These are phyloP conservation scores for Eucalyptus paniculata DNA, from an alignment of 345 rosid species.

Conservation along the genomic window DNA sequence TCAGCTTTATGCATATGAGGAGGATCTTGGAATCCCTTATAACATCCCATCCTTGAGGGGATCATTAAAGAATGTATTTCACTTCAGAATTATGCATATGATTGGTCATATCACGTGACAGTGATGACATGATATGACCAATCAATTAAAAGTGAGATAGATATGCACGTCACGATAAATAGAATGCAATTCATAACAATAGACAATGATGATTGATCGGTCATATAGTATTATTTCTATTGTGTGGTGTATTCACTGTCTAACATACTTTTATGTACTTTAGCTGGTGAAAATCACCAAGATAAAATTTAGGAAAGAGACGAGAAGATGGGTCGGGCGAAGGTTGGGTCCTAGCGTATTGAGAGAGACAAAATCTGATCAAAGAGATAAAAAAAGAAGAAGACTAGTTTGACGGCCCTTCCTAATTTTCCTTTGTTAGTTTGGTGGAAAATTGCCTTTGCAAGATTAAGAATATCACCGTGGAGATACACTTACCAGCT, in stretches of 20 bases:
- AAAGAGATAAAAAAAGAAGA: not conserved
- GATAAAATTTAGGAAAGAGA: not conserved
- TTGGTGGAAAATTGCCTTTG: not conserved
- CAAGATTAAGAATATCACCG: not conserved
- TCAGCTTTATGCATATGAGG: not conserved
- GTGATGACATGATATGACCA: fast-evolving
- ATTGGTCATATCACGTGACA: not conserved
- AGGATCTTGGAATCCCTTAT: not conserved
- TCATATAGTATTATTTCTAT: not conserved
- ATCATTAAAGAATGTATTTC: not conserved
- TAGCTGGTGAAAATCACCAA: not conserved
- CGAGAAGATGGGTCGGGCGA: not conserved
- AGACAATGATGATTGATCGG: not conserved
- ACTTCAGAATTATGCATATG: too few species aligned
- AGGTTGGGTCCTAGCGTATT: not conserved
- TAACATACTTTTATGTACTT: not conserved
- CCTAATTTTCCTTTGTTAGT: not conserved
- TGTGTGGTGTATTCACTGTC: fast-evolving
- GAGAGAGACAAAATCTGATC: not conserved
- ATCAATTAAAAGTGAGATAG: not conserved
- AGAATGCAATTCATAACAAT: fast-evolving
- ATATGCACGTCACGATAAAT: fast-evolving
- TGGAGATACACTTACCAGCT: not conserved
- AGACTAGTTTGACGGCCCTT: not conserved
- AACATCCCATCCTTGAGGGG: not conserved